These are phyloP conservation scores for Ceraceosorus guamensis DNA, from an alignment of 1,284 basidiomycete genomes.

Conservation along the genomic window DNA sequence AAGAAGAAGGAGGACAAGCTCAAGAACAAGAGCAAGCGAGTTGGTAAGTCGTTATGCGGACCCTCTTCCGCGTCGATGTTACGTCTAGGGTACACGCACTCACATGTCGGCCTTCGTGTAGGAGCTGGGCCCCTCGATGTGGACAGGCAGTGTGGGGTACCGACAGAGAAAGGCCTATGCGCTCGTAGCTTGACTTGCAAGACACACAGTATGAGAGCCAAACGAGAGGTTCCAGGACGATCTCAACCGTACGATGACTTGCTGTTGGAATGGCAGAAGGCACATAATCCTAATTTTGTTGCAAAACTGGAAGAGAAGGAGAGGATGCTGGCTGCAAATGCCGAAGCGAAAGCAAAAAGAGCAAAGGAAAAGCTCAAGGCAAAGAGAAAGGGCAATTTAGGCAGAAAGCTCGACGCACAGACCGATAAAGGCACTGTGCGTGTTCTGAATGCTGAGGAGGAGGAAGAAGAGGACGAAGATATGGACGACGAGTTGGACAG, in stretches of 20 bases:
- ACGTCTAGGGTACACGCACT: background rate
- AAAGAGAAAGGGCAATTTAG: slow-evolving; percentile 33
- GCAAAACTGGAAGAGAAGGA: slow-evolving; percentile 66
- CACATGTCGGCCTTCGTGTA: background rate
- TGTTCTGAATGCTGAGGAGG: background rate
- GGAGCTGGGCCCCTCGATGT: slow-evolving; percentile 57
- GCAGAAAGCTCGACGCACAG: slow-evolving; percentile 6
- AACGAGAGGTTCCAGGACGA: slow-evolving; percentile 81
- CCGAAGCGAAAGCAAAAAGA: slow-evolving; percentile 21
- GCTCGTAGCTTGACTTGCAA: slow-evolving; percentile 97
- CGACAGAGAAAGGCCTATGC: slow-evolving; percentile 89
- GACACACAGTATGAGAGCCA: slow-evolving; percentile 94
- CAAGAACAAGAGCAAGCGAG: slow-evolving; percentile 16
- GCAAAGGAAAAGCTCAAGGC: slow-evolving; percentile 25
- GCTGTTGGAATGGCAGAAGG: slow-evolving; percentile 74
- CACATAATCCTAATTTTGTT: slow-evolving; percentile 86
- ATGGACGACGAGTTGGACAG: slow-evolving; percentile 32
- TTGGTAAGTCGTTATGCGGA: background rate
- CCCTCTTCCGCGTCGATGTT: background rate
- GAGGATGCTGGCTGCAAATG: slow-evolving; percentile 35
- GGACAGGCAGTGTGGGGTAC: slow-evolving; percentile 91
- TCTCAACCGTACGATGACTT: slow-evolving; percentile 79
- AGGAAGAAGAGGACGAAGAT: slow-evolving; percentile 19
- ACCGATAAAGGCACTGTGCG: slow-evolving; percentile 3
- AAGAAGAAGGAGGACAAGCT: slow-evolving; percentile 24